Conservation (phyloP, 1,284 basidiomycete genomes). For the Ceratobasidium sp. region DNA sequence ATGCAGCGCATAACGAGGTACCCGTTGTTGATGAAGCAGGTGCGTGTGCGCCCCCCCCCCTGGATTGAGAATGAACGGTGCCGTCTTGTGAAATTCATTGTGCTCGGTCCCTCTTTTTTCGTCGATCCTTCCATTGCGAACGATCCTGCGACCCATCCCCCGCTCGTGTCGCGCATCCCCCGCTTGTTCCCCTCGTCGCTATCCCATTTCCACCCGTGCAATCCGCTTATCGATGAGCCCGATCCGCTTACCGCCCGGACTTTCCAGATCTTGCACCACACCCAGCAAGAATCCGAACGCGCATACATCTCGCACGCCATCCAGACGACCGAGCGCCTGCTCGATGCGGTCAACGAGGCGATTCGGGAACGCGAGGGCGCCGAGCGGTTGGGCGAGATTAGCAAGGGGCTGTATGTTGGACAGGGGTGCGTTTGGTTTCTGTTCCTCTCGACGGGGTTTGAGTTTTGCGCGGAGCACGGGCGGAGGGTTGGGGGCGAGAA, state of each 20-base stretch:
- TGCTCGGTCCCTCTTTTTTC: neutral
- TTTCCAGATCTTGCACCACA: constrained; percentile 78
- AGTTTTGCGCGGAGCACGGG: neutral
- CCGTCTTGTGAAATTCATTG: neutral
- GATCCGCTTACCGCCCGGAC: neutral
- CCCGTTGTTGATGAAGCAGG: constrained; percentile 85
- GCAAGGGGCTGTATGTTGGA: constrained; percentile 84
- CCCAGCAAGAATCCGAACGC: constrained; percentile 67
- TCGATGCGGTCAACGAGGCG: constrained; percentile 86
- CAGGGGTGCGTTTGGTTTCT: constrained; percentile 65
- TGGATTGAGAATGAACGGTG: neutral
- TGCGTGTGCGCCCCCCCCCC: constrained; percentile 46
- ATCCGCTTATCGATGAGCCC: no score
- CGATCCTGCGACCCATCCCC: neutral
- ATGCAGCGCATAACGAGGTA: constrained; percentile 97
- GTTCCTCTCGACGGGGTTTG: neutral
- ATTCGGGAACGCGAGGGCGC: constrained; percentile 85
- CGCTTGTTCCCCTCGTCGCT: neutral
- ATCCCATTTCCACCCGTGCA: no score
- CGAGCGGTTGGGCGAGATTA: constrained; percentile 74
- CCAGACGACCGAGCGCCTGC: constrained; percentile 71
- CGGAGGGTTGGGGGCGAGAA: neutral
- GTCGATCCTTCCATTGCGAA: neutral
- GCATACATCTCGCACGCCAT: constrained; percentile 64
- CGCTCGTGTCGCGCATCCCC: neutral